Evolutionary conservation across 352 stramenopile genomes (phyloP).

Genomic region (Pythium vanterpoolii): DNA sequence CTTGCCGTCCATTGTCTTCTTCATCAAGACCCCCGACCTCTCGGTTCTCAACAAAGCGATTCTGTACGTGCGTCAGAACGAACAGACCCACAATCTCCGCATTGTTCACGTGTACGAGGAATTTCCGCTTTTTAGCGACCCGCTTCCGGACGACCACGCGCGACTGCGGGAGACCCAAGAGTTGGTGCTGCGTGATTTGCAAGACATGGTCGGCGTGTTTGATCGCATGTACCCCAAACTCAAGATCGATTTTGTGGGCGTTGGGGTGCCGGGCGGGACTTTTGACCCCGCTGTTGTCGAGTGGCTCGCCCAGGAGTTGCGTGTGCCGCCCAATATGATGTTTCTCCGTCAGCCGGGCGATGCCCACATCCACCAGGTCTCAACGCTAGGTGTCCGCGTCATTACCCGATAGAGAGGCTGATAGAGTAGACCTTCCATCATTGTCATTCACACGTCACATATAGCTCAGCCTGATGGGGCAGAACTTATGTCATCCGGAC

Average conservation of each 20-base stretch:
- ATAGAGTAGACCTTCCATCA: neutral
- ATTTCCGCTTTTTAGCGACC: slow-evolving; percentile 18
- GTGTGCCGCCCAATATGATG: slow-evolving; percentile 90
- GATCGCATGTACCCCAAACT: slow-evolving; percentile 92
- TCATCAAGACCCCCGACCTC: slow-evolving; percentile 90
- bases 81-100: slow-evolving; percentile 89
- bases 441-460: slow-evolving; percentile 3
- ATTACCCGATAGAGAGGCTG: slow-evolving; percentile 61
- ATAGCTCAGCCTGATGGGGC: neutral
- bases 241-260: slow-evolving; percentile 86
- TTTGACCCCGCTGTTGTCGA: slow-evolving; percentile 86
- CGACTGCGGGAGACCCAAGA: slow-evolving; percentile 32
- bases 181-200: slow-evolving; percentile 56
- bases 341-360: slow-evolving; percentile 90
- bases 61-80: slow-evolving; percentile 93
- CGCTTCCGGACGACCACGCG: slow-evolving; percentile 37
- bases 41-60: slow-evolving; percentile 95
- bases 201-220: slow-evolving; percentile 76
- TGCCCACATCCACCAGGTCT: slow-evolving; percentile 88
- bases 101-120: slow-evolving; percentile 82
- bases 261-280: slow-evolving; percentile 43
- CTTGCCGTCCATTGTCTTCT: slow-evolving; percentile 92
- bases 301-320: slow-evolving; percentile 74
- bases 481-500: too few relatives aligned
- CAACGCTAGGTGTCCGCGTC: slow-evolving; percentile 80